phyloP scores from a whole-genome alignment of 148 eudicot species.

The Pouteria glomerata region DNA sequence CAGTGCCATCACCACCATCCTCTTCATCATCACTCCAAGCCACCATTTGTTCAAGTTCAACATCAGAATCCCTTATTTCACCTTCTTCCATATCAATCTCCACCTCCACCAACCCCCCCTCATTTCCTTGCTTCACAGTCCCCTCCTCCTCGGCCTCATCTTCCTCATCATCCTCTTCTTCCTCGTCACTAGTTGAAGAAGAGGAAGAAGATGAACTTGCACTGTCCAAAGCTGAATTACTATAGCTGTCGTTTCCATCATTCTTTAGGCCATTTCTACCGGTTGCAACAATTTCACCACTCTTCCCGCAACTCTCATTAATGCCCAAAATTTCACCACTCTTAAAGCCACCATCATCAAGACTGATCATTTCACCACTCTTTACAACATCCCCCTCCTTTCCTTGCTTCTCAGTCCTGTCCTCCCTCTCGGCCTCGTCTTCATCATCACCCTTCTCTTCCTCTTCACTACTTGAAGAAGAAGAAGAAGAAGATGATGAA shows the following conservation, averaged over 20 bases:
- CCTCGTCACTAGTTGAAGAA: slow-evolving; percentile 48
- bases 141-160: slow-evolving; percentile 19
- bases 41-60: slow-evolving; percentile 45
- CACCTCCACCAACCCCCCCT: slow-evolving; percentile 10
- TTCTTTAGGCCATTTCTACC: not conserved
- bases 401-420: not conserved
- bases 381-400: not conserved
- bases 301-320: slow-evolving; percentile 2
- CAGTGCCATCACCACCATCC: slow-evolving; percentile 16
- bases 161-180: slow-evolving; percentile 19
- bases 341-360: not conserved
- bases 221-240: slow-evolving; percentile 36
- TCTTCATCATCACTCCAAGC: slow-evolving; percentile 43
- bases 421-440: slow-evolving; percentile 17
- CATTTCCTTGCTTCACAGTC: slow-evolving; percentile 4
- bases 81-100: slow-evolving; percentile 62
- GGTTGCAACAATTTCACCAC: not conserved
- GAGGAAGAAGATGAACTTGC: slow-evolving; percentile 27
- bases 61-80: slow-evolving; percentile 59
- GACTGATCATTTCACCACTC: not conserved
- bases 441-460: slow-evolving; percentile 23
- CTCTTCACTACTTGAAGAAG: slow-evolving; percentile 44
- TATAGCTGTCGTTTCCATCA: slow-evolving; percentile 20
- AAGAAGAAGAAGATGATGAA: slow-evolving; percentile 21
- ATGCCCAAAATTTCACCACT: not conserved